Percentiles rank a stretch among this genome's conserved stretches.
Conservation (phyloP, 2,329 filamentous ascomycete genomes). For the Alternaria brassicae region DNA sequence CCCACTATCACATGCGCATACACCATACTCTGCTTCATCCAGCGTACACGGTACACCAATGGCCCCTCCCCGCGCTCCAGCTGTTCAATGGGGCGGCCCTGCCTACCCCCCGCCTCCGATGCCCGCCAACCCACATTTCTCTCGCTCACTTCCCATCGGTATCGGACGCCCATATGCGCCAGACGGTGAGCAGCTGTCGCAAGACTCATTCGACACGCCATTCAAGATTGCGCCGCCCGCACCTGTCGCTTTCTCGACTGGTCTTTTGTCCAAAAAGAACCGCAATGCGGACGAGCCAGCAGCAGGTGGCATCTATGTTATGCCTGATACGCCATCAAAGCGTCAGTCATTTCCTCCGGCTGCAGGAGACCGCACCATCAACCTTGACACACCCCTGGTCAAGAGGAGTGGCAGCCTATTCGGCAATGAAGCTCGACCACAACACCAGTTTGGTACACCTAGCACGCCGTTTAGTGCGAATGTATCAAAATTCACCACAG, state of each 20-base stretch:
- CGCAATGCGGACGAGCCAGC: slow-evolving; percentile 71
- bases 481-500: slow-evolving; percentile 66
- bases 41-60: slow-evolving; percentile 67
- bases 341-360: slow-evolving; percentile 77
- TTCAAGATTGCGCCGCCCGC: slow-evolving; percentile 77
- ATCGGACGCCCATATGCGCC: slow-evolving; percentile 59
- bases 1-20: slow-evolving; percentile 84
- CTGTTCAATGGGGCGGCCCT: slow-evolving; percentile 15
- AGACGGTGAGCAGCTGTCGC: slow-evolving; percentile 56
- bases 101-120: slow-evolving; percentile 29
- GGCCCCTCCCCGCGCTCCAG: slow-evolving; percentile 52
- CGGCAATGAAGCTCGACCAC: slow-evolving; percentile 67
- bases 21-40: slow-evolving; percentile 83
- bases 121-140: slow-evolving; percentile 59
- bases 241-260: slow-evolving; percentile 84
- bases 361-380: slow-evolving; percentile 45
- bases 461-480: slow-evolving; percentile 79
- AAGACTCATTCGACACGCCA: slow-evolving; percentile 73
- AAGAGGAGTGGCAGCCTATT: slow-evolving; percentile 60
- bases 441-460: slow-evolving; percentile 78
- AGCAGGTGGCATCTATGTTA: slow-evolving; percentile 65
- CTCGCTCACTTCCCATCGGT: slow-evolving; percentile 76
- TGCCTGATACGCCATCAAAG: slow-evolving; percentile 97
- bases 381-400: slow-evolving; percentile 54
- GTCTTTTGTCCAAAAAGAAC: slow-evolving; percentile 90